These are phyloP conservation scores for Chaetomium sp. DNA, from an alignment of 2,329 filamentous ascomycete genomes.

Conservation along the genomic window DNA sequence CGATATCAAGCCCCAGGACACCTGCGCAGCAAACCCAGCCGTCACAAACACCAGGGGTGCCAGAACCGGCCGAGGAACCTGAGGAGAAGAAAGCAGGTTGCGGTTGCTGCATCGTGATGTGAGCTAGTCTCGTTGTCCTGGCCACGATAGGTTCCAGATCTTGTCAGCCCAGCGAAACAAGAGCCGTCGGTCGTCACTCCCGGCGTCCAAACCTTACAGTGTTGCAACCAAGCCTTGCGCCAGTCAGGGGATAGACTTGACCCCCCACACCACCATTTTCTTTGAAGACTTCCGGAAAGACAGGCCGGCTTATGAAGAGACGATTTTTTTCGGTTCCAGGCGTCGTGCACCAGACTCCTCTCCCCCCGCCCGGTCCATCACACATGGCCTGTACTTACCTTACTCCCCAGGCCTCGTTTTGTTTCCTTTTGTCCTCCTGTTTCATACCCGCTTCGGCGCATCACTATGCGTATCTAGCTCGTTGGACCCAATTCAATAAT, in stretches of 20 bases:
- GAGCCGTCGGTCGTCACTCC: not conserved
- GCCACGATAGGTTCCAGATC: not conserved
- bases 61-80: conserved; percentile 56
- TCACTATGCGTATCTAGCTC: not conserved
- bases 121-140: conserved; percentile 37
- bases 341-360: conserved; percentile 13
- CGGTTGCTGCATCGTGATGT: conserved; percentile 77
- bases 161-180: not conserved
- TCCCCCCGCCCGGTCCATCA: conserved; percentile 1
- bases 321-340: conserved; percentile 23
- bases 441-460: conserved; percentile 11
- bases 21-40: conserved; percentile 47
- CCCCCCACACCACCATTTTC: not conserved
- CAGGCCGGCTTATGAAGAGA: conserved; percentile 25
- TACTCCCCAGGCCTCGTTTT: not conserved
- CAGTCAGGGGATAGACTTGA: not conserved
- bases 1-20: conserved; percentile 51
- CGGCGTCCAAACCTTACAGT: not conserved
- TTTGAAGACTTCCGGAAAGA: not conserved
- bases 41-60: conserved; percentile 51
- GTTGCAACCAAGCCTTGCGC: not conserved
- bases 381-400: conserved; percentile 11
- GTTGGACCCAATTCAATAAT: not conserved
- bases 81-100: conserved; percentile 59
- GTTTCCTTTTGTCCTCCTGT: conserved; percentile 16